These are phyloP conservation scores for Mrakia frigida DNA, from an alignment of 768 basidiomycete species.

Conservation along the genomic window DNA sequence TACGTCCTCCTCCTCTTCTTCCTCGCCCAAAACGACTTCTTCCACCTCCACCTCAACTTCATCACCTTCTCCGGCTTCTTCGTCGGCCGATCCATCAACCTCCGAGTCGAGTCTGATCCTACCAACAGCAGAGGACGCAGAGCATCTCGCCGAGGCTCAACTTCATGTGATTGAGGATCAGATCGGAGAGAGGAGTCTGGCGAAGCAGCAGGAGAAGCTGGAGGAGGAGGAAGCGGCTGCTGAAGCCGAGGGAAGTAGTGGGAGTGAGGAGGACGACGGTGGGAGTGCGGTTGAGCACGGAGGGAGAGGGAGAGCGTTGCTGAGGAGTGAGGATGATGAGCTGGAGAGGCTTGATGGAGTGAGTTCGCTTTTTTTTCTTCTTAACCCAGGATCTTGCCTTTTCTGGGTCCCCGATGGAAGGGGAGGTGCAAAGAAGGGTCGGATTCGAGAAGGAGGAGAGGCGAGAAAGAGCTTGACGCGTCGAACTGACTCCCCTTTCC, in stretches of 20 bases:
- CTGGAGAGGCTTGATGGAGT: conserved; percentile 71
- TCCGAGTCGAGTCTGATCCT: background rate
- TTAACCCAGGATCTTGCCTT: too few relatives aligned
- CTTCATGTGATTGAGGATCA: conserved; percentile 21
- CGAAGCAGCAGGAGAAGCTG: conserved; percentile 14
- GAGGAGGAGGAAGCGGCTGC: conserved; percentile 7
- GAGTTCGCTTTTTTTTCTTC: conserved; percentile 37
- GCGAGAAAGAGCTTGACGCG: background rate
- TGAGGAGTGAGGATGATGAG: conserved; percentile 84
- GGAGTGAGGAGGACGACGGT: background rate
- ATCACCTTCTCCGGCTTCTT: too few relatives aligned
- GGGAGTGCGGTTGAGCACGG: background rate
- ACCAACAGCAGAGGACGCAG: conserved; percentile 1
- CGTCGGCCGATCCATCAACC: conserved; percentile 11
- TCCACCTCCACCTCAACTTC: too few relatives aligned
- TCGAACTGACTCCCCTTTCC: background rate
- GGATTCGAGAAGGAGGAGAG: too few relatives aligned
- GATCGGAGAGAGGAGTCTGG: conserved; percentile 12
- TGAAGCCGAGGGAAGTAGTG: background rate
- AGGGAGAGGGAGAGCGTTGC: conserved; percentile 55
- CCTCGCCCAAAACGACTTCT: conserved; percentile 16
- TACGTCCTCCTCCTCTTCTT: conserved; percentile 25
- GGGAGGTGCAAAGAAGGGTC: too few relatives aligned
- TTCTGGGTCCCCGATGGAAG: too few relatives aligned
- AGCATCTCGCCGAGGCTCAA: conserved; percentile 19